Evolutionary conservation across 495 filamentous ascomycete genomes (phyloP).

Genomic region (Staphylotrichum longicolle): DNA sequence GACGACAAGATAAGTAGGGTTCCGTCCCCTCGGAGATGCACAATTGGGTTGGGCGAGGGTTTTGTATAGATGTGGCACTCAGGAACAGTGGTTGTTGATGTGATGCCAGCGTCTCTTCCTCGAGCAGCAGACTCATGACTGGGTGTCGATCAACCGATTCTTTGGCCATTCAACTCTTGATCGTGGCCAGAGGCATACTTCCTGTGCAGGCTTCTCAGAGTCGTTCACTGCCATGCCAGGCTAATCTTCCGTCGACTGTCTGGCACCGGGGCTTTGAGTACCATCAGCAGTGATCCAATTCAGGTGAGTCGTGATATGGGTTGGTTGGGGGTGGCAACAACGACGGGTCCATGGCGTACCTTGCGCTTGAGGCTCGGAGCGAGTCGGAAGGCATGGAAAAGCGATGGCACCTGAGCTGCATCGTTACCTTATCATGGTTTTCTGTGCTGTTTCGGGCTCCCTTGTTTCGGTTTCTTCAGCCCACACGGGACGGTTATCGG

Average conservation of each 20-base stretch:
- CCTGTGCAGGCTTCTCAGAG: background rate
- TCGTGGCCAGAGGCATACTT: no score
- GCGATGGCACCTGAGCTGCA: background rate
- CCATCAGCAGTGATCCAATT: no score
- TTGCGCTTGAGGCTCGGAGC: background rate
- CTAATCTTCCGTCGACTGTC: no score
- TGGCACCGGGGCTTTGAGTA: no score
- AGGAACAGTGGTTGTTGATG: constrained; percentile 2
- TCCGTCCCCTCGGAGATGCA: constrained; percentile 13
- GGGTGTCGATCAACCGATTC: no score
- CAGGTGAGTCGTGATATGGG: no score
- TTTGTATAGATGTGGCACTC: background rate
- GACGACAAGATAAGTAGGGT: constrained; percentile 3
- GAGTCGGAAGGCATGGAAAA: background rate
- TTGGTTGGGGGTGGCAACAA: background rate
- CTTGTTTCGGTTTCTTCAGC: background rate
- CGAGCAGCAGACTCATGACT: no score
- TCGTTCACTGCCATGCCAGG: background rate
- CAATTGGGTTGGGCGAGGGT: background rate
- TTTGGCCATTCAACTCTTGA: no score
- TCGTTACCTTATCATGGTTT: background rate
- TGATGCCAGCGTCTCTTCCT: no score
- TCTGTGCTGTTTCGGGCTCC: background rate
- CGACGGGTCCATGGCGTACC: background rate
- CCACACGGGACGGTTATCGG: constrained; percentile 1